Evolutionary conservation across 805 yeast species (phyloP).

Genomic region (Wickerhamomyces pijperi): DNA sequence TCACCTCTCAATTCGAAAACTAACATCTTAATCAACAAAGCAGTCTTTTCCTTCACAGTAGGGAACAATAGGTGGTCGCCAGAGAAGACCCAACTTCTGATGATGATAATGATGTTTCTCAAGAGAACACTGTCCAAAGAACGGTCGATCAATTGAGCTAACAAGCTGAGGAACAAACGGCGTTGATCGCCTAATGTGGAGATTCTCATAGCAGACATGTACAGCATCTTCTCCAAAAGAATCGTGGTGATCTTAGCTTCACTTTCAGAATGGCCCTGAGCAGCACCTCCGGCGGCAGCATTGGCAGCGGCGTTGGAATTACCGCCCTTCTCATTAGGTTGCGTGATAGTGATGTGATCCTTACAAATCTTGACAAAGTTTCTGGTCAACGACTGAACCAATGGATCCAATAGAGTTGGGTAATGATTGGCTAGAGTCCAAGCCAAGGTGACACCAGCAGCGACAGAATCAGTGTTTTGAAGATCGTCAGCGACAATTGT

Average conservation of each 20-base stretch:
- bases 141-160: conserved; percentile 85
- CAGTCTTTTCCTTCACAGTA: conserved; percentile 92
- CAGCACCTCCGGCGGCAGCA: background rate
- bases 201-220: conserved; percentile 70
- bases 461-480: conserved; percentile 58
- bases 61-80: conserved; percentile 74
- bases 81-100: conserved; percentile 83
- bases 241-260: conserved; percentile 76
- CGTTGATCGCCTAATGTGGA: conserved; percentile 89
- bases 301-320: background rate
- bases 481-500: conserved; percentile 74
- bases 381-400: conserved; percentile 70
- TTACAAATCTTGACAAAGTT: conserved; percentile 83
- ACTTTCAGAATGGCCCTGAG: conserved; percentile 34
- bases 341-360: conserved; percentile 61
- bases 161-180: conserved; percentile 70
- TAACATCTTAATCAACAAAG: conserved; percentile 85
- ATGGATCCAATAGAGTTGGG: conserved; percentile 64
- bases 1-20: conserved; percentile 86
- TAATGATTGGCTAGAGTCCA: conserved; percentile 73
- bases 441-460: conserved; percentile 75
- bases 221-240: conserved; percentile 63
- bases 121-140: conserved; percentile 70
- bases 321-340: conserved; percentile 20
- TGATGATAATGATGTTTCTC: conserved; percentile 63